These are phyloP conservation scores for Parascedosporium putredinis DNA, from an alignment of 2,329 filamentous ascomycete species.

Conservation along the genomic window DNA sequence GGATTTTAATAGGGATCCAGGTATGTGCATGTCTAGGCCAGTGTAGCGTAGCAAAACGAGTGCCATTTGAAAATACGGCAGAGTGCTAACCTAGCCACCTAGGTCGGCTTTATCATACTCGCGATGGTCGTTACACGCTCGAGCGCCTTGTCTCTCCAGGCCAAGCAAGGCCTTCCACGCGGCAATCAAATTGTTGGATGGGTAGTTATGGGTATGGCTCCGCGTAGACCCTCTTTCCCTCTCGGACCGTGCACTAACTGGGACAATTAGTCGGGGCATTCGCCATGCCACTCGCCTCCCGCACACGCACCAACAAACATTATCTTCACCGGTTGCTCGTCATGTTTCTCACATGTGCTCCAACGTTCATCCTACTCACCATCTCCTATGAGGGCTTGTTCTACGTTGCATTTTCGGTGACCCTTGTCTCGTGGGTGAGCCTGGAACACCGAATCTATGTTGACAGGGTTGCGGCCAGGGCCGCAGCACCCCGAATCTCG, in stretches of 20 bases:
- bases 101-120: conserved; percentile 68
- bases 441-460: conserved; percentile 64
- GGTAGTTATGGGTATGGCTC: conserved; percentile 56
- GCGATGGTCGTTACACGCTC: conserved; percentile 80
- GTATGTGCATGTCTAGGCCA: conserved; percentile 25
- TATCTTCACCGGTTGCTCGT: conserved; percentile 84
- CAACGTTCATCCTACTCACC: conserved; percentile 88
- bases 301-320: conserved; percentile 68
- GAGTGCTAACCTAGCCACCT: not conserved
- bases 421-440: conserved; percentile 80
- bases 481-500: not conserved
- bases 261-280: conserved; percentile 42
- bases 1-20: conserved; percentile 56
- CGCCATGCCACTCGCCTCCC: conserved; percentile 70
- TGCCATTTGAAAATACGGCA: no score
- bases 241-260: not conserved
- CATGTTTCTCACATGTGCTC: conserved; percentile 86
- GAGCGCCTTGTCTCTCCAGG: conserved; percentile 74
- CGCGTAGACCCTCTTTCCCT: not conserved
- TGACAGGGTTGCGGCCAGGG: conserved; percentile 10
- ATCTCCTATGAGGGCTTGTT: conserved; percentile 97
- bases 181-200: conserved; percentile 86
- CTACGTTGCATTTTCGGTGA: conserved; percentile 79
- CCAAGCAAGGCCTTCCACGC: conserved; percentile 70
- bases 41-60: not conserved